Evolutionary conservation across 768 basidiomycete genomes (phyloP).

Genomic region (Lactarius evosmus): DNA sequence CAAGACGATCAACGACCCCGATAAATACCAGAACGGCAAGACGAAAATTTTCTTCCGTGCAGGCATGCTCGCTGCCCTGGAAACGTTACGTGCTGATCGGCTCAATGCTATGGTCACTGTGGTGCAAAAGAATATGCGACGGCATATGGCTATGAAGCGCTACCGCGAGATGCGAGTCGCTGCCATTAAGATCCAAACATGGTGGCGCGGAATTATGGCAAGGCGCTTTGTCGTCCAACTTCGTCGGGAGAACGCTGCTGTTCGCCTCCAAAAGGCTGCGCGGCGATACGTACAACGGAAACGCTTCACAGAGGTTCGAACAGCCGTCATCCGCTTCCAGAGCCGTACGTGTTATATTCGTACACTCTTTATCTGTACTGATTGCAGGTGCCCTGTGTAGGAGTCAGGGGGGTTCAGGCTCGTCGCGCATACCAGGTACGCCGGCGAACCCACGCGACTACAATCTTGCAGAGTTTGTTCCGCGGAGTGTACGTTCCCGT

Average conservation of each 20-base stretch:
- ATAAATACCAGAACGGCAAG: conserved; percentile 95
- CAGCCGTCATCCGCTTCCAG: conserved; percentile 70
- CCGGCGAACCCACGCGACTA: conserved; percentile 58
- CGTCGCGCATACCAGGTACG: conserved; percentile 57
- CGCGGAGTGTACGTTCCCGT: conserved; percentile 75
- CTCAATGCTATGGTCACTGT: conserved; percentile 90
- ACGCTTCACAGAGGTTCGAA: conserved; percentile 59
- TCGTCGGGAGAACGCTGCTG: conserved; percentile 70
- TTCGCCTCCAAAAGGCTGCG: conserved; percentile 67
- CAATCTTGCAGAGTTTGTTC: conserved; percentile 72
- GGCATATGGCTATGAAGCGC: conserved; percentile 77
- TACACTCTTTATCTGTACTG: conserved; percentile 12
- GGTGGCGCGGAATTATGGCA: conserved; percentile 90
- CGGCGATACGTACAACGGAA: conserved; percentile 74
- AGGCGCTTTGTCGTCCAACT: conserved; percentile 65
- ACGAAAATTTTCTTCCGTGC: conserved; percentile 99
- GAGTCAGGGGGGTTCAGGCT: conserved; percentile 70
- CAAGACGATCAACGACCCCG: conserved; percentile 84
- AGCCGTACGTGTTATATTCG: conserved; percentile 60
- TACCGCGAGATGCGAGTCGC: conserved; percentile 69
- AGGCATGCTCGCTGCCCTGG: conserved; percentile 95
- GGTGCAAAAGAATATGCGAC: conserved; percentile 95
- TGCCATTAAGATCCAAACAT: conserved; percentile 85
- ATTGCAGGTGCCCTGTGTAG: conserved; percentile 39
- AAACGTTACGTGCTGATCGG: conserved; percentile 82